Conservation (phyloP, 2,329 filamentous ascomycete species). For the Botrytis galanthina region DNA sequence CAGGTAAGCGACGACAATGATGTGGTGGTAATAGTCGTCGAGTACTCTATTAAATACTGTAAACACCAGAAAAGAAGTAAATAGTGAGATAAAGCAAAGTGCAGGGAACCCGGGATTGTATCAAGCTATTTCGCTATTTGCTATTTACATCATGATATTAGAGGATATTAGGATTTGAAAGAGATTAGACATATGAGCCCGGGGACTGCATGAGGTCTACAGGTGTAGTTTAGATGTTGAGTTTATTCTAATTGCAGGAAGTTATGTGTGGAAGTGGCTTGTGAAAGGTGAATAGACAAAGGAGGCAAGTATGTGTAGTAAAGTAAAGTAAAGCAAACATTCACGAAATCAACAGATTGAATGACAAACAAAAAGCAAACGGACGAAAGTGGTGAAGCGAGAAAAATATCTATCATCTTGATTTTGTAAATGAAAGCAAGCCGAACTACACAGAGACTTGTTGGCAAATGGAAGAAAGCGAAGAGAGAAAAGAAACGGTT, state of each 20-base stretch:
- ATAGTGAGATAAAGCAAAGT: neutral
- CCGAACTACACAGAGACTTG: neutral
- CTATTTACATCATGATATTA: neutral
- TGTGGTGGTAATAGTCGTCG: fast-evolving
- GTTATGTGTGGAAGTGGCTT: neutral
- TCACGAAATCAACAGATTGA: neutral
- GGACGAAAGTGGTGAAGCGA: neutral
- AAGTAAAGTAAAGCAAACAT: neutral
- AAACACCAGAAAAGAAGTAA: neutral
- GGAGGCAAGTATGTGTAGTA: neutral
- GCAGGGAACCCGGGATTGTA: neutral
- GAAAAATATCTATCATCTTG: neutral
- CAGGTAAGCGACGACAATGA: neutral
- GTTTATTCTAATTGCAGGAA: neutral
- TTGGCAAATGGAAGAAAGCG: neutral
- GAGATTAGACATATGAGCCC: neutral
- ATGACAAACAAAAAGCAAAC: neutral
- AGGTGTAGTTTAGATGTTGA: neutral
- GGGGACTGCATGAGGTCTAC: neutral
- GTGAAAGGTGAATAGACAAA: neutral
- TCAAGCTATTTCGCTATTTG: neutral
- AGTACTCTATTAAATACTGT: neutral
- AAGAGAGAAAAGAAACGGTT: neutral
- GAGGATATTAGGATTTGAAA: neutral
- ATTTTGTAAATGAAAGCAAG: neutral